phyloP scores from a whole-genome alignment of 2,329 filamentous ascomycete genomes.

The Trematosphaeria pertusa region DNA sequence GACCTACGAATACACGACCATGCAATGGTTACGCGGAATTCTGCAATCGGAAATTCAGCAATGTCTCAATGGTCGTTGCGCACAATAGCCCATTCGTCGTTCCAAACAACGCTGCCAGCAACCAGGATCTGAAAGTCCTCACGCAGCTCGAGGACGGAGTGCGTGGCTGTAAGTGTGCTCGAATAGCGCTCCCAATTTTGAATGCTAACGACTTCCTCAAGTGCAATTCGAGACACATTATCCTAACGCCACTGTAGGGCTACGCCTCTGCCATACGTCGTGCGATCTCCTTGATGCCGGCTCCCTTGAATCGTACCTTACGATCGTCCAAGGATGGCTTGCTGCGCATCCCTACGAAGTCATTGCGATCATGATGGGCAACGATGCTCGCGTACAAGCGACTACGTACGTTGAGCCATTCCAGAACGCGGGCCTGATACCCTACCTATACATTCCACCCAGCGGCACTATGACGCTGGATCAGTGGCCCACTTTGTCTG shows the following conservation, averaged over 20 bases:
- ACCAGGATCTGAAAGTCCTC: conserved; percentile 36
- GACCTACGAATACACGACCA: conserved; percentile 33
- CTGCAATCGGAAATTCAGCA: conserved; percentile 42
- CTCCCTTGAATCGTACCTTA: conserved; percentile 76
- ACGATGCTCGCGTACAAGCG: conserved; percentile 73
- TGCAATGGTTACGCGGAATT: conserved; percentile 47
- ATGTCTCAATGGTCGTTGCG: conserved; percentile 44
- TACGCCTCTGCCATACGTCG: conserved; percentile 77
- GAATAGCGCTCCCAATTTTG: not conserved
- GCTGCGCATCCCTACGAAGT: conserved; percentile 81
- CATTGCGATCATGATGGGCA: conserved; percentile 84
- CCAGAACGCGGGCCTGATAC: conserved; percentile 72
- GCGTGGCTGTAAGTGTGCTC: conserved; percentile 39
- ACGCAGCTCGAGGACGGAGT: conserved; percentile 45
- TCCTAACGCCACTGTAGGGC: conserved; percentile 64
- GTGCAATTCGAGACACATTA: conserved; percentile 68
- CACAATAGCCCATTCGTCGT: conserved; percentile 46
- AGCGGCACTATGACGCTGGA: conserved; percentile 72
- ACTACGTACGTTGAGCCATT: conserved; percentile 72
- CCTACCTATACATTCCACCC: conserved; percentile 76
- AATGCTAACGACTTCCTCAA: conserved; percentile 26
- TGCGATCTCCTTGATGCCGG: conserved; percentile 85
- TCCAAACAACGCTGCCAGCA: conserved; percentile 40
- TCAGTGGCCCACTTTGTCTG: conserved; percentile 83
- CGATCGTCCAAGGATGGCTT: conserved; percentile 75